Evolutionary conservation across 2,329 filamentous ascomycete species (phyloP).

Genomic region (Diaporthe ilicicola): DNA sequence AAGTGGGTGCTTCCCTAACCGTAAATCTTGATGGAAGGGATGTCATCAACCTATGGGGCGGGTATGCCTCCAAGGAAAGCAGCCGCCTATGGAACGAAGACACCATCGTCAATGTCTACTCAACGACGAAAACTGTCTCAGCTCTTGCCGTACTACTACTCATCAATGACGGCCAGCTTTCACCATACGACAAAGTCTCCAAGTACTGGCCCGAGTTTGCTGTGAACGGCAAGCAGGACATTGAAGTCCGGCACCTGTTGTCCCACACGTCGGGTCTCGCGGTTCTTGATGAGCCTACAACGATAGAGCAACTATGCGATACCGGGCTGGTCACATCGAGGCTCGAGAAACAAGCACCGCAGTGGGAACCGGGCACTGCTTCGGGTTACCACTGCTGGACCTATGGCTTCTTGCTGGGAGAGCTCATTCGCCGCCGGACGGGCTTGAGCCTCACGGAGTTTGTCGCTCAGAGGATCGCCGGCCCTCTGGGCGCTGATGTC

Average conservation of each 20-base stretch:
- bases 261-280: not conserved
- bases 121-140: slow-evolving; percentile 2
- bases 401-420: not conserved
- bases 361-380: not conserved
- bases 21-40: not conserved
- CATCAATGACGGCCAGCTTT: slow-evolving; percentile 14
- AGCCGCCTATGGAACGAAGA: slow-evolving; percentile 1
- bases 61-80: not conserved
- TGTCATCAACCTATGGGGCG: slow-evolving; percentile 5
- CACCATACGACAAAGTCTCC: not conserved
- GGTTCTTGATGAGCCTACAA: not conserved
- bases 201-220: slow-evolving; percentile 18
- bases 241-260: slow-evolving; percentile 3
- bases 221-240: slow-evolving; percentile 1
- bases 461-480: not conserved
- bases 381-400: slow-evolving; percentile 5
- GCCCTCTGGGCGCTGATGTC: not conserved
- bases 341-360: not conserved
- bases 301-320: not conserved
- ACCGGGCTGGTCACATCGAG: not conserved
- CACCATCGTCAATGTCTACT: slow-evolving; percentile 15
- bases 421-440: not conserved
- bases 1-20: slow-evolving; percentile 4
- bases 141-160: slow-evolving; percentile 3
- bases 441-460: slow-evolving; percentile 6